Evolutionary conservation across 805 yeast genomes (phyloP).

Genomic region (Yamadazyma sp.): DNA sequence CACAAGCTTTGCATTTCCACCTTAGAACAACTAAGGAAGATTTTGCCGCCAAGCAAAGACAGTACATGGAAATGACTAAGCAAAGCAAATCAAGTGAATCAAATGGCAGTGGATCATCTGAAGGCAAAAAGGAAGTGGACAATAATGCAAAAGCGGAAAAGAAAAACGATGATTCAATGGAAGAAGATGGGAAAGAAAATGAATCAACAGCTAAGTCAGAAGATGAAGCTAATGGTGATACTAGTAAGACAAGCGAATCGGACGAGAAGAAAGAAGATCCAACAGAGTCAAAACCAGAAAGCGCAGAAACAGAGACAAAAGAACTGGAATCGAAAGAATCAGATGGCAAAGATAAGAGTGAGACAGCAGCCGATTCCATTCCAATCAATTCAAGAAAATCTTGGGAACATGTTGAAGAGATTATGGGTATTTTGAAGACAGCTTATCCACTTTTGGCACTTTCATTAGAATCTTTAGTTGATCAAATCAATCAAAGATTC

Average conservation of each 20-base stretch:
- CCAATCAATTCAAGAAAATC: slow-evolving; percentile 54
- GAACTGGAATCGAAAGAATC: slow-evolving; percentile 2
- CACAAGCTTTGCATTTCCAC: slow-evolving; percentile 96
- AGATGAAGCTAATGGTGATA: slow-evolving; percentile 2
- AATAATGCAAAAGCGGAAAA: slow-evolving; percentile 3
- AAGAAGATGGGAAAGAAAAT: slow-evolving; percentile 3
- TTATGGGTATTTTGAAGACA: slow-evolving; percentile 92
- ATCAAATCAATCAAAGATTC: slow-evolving; percentile 90
- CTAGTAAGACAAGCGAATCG: too few relatives aligned
- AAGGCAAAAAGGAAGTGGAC: slow-evolving; percentile 5
- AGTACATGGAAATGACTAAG: slow-evolving; percentile 43
- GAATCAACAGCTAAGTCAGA: slow-evolving; percentile 4
- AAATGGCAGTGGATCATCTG: slow-evolving; percentile 1
- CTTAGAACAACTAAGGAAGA: slow-evolving; percentile 94
- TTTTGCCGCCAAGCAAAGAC: slow-evolving; percentile 81
- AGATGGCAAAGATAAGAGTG: slow-evolving; percentile 7
- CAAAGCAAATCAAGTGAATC: slow-evolving; percentile 10
- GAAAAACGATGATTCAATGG: slow-evolving; percentile 4
- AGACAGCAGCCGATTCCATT: slow-evolving; percentile 1
- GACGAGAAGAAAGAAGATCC: slow-evolving; percentile 6
- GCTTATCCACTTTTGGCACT: slow-evolving; percentile 93
- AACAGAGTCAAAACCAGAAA: slow-evolving; percentile 1
- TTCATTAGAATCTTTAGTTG: slow-evolving; percentile 90
- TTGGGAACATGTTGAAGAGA: slow-evolving; percentile 89
- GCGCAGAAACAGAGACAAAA: slow-evolving; percentile 7